phyloP scores from a whole-genome alignment of 2,329 filamentous ascomycete genomes.

The Aspergillus floridensis region DNA sequence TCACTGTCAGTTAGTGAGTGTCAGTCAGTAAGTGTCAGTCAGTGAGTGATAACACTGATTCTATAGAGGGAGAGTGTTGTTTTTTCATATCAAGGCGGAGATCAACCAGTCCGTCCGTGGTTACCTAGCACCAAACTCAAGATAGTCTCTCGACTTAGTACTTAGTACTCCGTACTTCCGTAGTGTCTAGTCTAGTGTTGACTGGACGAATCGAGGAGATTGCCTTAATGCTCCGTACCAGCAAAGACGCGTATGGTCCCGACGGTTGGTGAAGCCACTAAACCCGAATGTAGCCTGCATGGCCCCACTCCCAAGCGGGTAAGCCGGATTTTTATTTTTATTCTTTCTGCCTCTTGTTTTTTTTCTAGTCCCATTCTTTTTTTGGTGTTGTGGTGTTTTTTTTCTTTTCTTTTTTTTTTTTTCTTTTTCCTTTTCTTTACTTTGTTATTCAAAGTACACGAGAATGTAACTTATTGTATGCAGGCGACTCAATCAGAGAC shows the following conservation, averaged over 20 bases:
- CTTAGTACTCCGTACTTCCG: not conserved
- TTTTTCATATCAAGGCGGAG: not conserved
- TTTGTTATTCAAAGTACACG: not conserved
- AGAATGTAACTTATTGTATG: not conserved
- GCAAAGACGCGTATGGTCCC: constrained; percentile 6
- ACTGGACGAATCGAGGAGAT: not conserved
- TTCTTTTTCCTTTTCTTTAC: too few species aligned
- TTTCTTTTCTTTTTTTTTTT: not conserved
- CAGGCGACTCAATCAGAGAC: not conserved
- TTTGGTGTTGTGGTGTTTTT: not conserved
- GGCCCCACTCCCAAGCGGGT: constrained; percentile 11
- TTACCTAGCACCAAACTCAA: too few species aligned
- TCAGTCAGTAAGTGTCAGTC: too few species aligned
- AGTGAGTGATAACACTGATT: not conserved
- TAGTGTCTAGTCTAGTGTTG: not conserved
- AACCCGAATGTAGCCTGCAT: not conserved
- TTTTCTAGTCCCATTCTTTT: not conserved
- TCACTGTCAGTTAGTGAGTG: too few species aligned
- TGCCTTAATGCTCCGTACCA: constrained; percentile 2
- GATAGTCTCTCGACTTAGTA: too few species aligned
- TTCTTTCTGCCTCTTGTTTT: constrained; percentile 4
- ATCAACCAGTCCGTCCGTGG: not conserved
- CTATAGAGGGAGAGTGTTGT: not conserved
- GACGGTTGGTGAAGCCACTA: constrained; percentile 7
- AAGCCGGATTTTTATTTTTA: constrained; percentile 15